Evolutionary conservation across 805 yeast species (phyloP).

Genomic region (Candida michaelii): DNA sequence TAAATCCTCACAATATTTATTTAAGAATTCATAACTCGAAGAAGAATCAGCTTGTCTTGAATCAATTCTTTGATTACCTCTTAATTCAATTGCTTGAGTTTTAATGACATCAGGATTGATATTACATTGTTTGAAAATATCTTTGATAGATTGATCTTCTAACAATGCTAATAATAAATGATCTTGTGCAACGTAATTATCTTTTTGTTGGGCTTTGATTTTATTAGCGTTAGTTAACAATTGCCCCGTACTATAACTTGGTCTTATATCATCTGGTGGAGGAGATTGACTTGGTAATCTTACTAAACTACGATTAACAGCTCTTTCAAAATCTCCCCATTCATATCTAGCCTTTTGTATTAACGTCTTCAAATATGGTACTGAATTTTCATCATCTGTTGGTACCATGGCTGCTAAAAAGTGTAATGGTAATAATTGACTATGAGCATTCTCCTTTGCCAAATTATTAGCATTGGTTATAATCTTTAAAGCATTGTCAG

Average conservation of each 20-base stretch:
- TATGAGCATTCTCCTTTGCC: conserved; percentile 81
- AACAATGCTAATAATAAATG: conserved; percentile 83
- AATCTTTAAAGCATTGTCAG: conserved; percentile 88
- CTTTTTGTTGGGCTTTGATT: conserved; percentile 84
- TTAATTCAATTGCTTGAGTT: conserved; percentile 72
- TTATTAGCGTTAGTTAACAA: conserved; percentile 73
- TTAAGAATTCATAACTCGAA: conserved; percentile 75
- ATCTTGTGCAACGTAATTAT: conserved; percentile 89
- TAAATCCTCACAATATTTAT: conserved; percentile 89
- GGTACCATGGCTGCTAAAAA: conserved; percentile 87
- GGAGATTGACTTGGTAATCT: conserved; percentile 87
- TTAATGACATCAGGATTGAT: conserved; percentile 71
- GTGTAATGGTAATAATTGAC: conserved; percentile 86
- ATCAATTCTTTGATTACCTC: conserved; percentile 91
- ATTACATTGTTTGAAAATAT: conserved; percentile 67
- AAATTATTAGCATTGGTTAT: conserved; percentile 76
- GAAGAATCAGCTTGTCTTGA: conserved; percentile 93
- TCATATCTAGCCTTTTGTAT: conserved; percentile 86
- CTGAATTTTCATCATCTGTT: conserved; percentile 48
- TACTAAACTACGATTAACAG: conserved; percentile 78
- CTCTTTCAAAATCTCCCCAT: conserved; percentile 75
- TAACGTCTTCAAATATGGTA: conserved; percentile 70
- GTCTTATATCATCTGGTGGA: conserved; percentile 77
- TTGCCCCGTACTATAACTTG: conserved; percentile 74
- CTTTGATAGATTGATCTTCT: conserved; percentile 71